phyloP scores from a whole-genome alignment of 1,284 basidiomycete genomes.

The Tilletia indica region DNA sequence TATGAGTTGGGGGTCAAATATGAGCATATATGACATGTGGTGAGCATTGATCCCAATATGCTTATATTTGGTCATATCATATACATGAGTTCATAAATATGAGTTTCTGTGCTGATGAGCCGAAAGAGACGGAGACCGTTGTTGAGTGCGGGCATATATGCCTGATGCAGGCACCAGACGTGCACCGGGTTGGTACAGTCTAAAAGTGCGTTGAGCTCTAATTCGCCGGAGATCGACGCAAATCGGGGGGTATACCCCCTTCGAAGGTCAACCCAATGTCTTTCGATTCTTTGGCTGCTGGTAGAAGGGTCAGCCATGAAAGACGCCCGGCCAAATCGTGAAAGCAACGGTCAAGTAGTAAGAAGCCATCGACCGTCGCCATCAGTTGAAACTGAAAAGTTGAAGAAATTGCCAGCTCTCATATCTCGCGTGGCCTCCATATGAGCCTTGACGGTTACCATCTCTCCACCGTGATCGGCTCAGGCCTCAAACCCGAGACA shows the following conservation, averaged over 20 bases:
- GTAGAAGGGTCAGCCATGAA: neutral
- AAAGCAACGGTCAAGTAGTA: too few relatives aligned
- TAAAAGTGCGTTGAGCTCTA: neutral
- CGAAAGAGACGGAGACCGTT: neutral
- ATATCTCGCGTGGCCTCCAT: constrained; percentile 51
- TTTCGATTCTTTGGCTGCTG: neutral
- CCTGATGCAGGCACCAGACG: neutral
- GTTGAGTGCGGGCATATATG: neutral
- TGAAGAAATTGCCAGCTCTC: neutral
- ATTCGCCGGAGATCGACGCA: neutral
- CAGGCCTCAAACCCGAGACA: constrained; percentile 49
- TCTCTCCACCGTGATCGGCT: constrained; percentile 59
- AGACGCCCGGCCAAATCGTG: neutral
- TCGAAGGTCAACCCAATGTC: neutral
- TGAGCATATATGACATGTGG: too few relatives aligned
- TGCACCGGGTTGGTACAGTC: neutral
- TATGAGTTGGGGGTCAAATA: too few relatives aligned
- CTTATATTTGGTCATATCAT: too few relatives aligned
- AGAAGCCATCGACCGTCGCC: too few relatives aligned
- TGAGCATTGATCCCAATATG: too few relatives aligned
- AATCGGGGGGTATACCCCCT: neutral
- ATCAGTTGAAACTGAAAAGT: too few relatives aligned
- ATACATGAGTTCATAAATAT: too few relatives aligned
- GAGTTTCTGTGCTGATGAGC: neutral
- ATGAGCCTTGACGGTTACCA: constrained; percentile 45